A percentile compares a stretch with the other conserved stretches of the same genome.
Evolutionary conservation across 2,329 filamentous ascomycete genomes (phyloP).

Genomic region (Samsoniella hepiali): DNA sequence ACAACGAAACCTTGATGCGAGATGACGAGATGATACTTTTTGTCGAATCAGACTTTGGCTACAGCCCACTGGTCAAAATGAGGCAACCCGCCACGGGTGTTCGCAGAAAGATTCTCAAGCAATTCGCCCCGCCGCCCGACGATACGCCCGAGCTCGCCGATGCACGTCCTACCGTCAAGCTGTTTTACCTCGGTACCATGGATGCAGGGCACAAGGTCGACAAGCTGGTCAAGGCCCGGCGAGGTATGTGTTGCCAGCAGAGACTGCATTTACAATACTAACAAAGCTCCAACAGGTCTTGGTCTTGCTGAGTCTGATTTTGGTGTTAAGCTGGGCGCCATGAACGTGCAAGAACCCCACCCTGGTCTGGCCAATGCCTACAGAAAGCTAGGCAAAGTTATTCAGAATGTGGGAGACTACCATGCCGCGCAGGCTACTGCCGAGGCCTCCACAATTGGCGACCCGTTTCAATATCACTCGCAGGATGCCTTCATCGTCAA

Average conservation of each 20-base stretch:
- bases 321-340: conserved; percentile 80
- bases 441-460: conserved; percentile 90
- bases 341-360: conserved; percentile 89
- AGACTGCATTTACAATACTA: conserved; percentile 2
- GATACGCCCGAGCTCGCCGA: conserved; percentile 93
- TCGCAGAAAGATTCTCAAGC: conserved; percentile 91
- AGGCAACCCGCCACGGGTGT: conserved; percentile 97
- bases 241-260: conserved; percentile 56
- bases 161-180: conserved; percentile 85
- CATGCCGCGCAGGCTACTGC: conserved; percentile 95
- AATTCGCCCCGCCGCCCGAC: conserved; percentile 95
- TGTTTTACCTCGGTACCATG: conserved; percentile 94
- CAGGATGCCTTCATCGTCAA: conserved; percentile 97
- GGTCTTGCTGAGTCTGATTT: conserved; percentile 91
- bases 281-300: conserved; percentile 59
- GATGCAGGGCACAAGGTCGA: conserved; percentile 97
- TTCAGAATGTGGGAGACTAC: conserved; percentile 91
- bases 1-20: conserved; percentile 85
- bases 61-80: conserved; percentile 90
- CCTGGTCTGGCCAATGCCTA: conserved; percentile 84
- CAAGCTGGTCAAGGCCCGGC: conserved; percentile 83
- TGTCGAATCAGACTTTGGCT: conserved; percentile 98
- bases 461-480: conserved; percentile 92
- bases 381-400: conserved; percentile 87
- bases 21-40: conserved; percentile 98